Conservation (phyloP, 768 basidiomycete species). For the Tremella fuciformis region DNA sequence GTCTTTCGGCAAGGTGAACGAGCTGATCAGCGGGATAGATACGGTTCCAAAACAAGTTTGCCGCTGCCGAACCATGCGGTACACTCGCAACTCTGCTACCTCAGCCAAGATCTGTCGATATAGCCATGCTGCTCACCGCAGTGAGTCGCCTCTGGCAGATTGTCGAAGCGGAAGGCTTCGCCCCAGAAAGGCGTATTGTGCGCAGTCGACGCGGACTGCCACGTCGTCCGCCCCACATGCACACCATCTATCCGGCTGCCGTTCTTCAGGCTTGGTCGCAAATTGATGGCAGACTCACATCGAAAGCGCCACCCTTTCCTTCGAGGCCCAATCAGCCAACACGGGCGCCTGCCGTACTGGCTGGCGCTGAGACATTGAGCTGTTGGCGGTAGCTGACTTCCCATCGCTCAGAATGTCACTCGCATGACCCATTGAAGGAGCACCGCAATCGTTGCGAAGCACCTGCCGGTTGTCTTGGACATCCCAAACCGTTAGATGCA, state of each 20-base stretch:
- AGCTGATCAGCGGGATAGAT: constrained; percentile 12
- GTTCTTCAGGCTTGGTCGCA: no score
- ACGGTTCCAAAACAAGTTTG: constrained; percentile 14
- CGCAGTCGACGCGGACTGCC: constrained; percentile 14
- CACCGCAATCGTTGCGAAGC: neutral
- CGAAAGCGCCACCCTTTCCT: neutral
- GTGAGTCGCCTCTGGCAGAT: constrained; percentile 11
- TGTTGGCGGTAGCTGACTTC: neutral
- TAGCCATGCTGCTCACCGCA: constrained; percentile 17
- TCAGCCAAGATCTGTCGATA: neutral
- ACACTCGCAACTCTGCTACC: constrained; percentile 11
- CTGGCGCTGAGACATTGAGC: neutral
- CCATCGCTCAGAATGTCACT: constrained; percentile 1
- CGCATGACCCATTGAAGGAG: neutral
- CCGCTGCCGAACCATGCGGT: constrained; percentile 2
- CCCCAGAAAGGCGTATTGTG: constrained; percentile 21
- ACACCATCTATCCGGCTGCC: constrained; percentile 12
- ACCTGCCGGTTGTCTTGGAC: constrained; percentile 16
- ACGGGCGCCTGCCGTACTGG: neutral
- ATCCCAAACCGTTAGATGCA: constrained; percentile 19
- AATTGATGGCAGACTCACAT: neutral
- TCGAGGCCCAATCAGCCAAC: constrained; percentile 1
- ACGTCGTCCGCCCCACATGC: constrained; percentile 20
- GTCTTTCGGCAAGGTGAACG: constrained; percentile 13
- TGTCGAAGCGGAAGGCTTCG: constrained; percentile 21